Evolutionary conservation across 225 moss, liverwort and hornwort species (phyloP).

Genomic region (Polytrichum formosum): DNA sequence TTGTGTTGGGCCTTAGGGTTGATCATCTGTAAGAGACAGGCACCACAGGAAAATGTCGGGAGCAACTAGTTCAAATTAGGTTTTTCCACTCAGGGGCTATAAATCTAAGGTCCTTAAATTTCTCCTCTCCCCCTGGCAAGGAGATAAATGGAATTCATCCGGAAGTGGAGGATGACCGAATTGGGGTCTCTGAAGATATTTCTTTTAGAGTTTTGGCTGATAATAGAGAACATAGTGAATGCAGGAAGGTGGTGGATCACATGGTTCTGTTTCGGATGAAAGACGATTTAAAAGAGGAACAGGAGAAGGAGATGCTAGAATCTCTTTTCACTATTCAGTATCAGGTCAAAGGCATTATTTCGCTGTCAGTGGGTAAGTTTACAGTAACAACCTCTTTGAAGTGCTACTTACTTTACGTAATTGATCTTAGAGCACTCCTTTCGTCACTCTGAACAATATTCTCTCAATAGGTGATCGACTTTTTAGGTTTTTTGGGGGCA

Average conservation of each 20-base stretch:
- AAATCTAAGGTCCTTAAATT: too few relatives aligned
- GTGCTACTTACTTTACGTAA: neutral
- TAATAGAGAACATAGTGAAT: constrained; percentile 4
- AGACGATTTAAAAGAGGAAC: constrained; percentile 65
- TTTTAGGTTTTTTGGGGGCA: too few relatives aligned
- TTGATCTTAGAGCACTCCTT: too few relatives aligned
- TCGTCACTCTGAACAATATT: too few relatives aligned
- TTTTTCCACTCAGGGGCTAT: too few relatives aligned
- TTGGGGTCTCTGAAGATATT: neutral
- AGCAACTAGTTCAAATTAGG: too few relatives aligned
- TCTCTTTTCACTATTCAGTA: constrained; percentile 86
- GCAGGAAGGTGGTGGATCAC: constrained; percentile 93
- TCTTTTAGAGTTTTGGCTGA: neutral
- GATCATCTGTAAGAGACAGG: too few relatives aligned
- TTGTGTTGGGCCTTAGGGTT: too few relatives aligned
- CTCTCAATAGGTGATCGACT: too few relatives aligned
- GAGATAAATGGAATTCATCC: neutral
- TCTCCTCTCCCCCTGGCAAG: neutral
- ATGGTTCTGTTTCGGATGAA: constrained; percentile 81
- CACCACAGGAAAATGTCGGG: too few relatives aligned
- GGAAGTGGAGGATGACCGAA: neutral
- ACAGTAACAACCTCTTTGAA: neutral
- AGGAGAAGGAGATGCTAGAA: constrained; percentile 86
- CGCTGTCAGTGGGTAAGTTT: constrained; percentile 34
- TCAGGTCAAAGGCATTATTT: constrained; percentile 65